Conservation (phyloP, 441 rosid genomes). For the Corymbia citriodora region DNA sequence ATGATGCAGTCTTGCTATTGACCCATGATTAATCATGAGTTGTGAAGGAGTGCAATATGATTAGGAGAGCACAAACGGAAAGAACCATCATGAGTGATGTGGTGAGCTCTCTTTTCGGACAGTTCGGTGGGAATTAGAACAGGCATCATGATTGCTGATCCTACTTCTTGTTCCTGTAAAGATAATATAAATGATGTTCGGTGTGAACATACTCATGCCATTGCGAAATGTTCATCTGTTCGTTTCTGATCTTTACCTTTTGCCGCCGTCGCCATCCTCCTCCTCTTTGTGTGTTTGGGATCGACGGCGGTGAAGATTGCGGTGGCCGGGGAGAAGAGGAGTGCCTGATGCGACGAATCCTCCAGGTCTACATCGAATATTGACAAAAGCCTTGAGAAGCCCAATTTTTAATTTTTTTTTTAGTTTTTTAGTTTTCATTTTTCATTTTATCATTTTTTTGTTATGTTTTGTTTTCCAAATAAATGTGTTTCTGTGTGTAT, state of each 20-base stretch:
- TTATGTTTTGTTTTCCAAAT: not conserved
- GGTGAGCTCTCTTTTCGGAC: not conserved
- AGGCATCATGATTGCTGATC: not conserved
- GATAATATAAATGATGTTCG: not conserved
- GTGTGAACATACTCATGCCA: not conserved
- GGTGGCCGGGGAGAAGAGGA: not conserved
- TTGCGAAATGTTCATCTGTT: not conserved
- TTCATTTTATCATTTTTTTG: too few relatives aligned
- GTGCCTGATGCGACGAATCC: not conserved
- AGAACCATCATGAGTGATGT: not conserved
- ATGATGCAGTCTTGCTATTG: not conserved
- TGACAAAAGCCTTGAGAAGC: not conserved
- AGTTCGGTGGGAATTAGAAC: not conserved
- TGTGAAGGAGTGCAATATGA: not conserved
- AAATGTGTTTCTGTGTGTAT: not conserved
- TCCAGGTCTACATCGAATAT: not conserved
- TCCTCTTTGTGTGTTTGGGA: not conserved
- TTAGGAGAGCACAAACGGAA: not conserved
- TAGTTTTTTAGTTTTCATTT: too few relatives aligned
- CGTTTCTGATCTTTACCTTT: not conserved
- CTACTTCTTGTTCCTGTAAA: not conserved
- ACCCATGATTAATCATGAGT: not conserved
- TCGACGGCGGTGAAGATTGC: not conserved
- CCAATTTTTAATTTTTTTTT: too few relatives aligned
- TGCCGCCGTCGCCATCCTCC: not conserved